Percentiles rank a stretch among this genome's conserved stretches.
Evolutionary conservation across 805 yeast genomes (phyloP).

Genomic region (Pichia exigua): DNA sequence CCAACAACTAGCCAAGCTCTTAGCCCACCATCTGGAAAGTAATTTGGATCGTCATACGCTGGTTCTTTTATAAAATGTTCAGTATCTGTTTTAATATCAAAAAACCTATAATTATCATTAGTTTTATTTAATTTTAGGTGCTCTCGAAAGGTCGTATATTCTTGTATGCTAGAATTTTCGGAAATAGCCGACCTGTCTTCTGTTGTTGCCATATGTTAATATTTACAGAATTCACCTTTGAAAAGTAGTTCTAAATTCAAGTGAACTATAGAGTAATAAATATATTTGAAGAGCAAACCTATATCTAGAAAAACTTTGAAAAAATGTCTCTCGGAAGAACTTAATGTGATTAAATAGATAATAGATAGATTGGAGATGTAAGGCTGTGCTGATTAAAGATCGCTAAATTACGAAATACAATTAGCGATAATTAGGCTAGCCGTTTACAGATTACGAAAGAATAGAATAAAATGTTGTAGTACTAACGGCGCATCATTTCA

Average conservation of each 20-base stretch:
- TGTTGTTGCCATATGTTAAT: not conserved
- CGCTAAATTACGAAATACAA: no score
- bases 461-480: no score
- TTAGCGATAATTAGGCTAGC: no score
- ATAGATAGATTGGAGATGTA: no score
- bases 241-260: no score
- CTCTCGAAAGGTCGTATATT: not conserved
- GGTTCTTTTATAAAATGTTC: not conserved
- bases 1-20: slow-evolving; percentile 46
- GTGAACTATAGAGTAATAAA: not conserved
- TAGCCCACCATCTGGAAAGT: slow-evolving; percentile 39
- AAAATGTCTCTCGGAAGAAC: no score
- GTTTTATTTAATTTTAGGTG: not conserved
- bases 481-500: no score
- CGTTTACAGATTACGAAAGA: no score
- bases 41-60: not conserved
- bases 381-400: no score
- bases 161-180: not conserved
- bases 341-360: no score
- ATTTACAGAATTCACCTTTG: not conserved
- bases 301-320: no score
- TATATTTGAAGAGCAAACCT: no score
- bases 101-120: not conserved
- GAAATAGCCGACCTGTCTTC: not conserved
- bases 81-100: not conserved